Conservation (phyloP, 352 stramenopile genomes). For the Pythium volutum region DNA sequence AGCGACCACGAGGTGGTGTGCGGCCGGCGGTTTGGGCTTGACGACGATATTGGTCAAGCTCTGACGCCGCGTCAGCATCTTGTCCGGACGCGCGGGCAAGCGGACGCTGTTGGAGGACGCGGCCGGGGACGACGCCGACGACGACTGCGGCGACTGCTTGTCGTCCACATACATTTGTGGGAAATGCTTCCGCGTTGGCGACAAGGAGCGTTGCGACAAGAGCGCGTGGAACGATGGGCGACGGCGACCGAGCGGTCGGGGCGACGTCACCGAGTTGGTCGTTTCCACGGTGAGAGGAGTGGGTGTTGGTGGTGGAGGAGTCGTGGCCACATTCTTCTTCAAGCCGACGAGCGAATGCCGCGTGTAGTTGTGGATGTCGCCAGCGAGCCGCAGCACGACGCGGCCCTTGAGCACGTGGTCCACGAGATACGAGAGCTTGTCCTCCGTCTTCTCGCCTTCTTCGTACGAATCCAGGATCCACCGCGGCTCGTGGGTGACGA, state of each 20-base stretch:
- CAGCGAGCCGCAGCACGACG: conserved; percentile 78
- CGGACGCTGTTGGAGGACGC: not conserved
- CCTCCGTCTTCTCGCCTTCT: conserved; percentile 59
- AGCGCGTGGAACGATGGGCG: conserved; percentile 28
- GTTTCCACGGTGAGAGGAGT: not conserved
- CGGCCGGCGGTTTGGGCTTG: conserved; percentile 19
- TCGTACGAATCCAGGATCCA: conserved; percentile 92
- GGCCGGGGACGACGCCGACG: not conserved
- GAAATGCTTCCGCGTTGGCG: conserved; percentile 69
- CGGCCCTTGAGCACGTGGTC: conserved; percentile 67
- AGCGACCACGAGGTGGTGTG: conserved; percentile 83
- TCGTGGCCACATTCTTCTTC: conserved; percentile 1
- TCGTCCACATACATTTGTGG: conserved; percentile 63
- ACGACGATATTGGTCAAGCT: not conserved
- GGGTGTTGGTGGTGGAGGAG: not conserved
- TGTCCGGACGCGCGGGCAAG: not conserved
- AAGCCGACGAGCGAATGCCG: conserved; percentile 68
- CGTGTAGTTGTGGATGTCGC: conserved; percentile 94
- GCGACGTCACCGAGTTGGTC: conserved; percentile 2
- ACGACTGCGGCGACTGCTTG: not conserved
- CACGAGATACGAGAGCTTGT: conserved; percentile 79
- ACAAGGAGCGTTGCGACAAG: conserved; percentile 22
- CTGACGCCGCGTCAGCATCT: conserved; percentile 6
- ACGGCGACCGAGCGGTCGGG: conserved; percentile 1
- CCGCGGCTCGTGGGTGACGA: conserved; percentile 90